phyloP scores from a whole-genome alignment of 441 rosid genomes.

The Bocquillonia castaneifolia region DNA sequence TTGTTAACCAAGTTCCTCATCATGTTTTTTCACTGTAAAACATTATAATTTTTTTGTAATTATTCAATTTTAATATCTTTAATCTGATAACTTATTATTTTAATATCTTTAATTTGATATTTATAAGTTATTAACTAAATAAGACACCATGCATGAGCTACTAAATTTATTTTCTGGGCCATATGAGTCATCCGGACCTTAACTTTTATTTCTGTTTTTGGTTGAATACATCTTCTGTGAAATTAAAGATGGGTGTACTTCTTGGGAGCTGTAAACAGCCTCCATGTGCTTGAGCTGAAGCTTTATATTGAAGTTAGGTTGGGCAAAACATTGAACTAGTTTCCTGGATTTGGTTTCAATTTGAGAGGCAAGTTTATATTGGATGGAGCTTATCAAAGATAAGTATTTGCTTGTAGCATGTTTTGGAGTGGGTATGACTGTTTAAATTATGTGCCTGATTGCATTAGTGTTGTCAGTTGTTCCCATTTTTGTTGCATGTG shows the following conservation, averaged over 20 bases:
- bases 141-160: neutral
- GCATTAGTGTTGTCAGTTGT: neutral
- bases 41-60: neutral
- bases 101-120: too few relatives aligned
- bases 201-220: neutral
- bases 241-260: neutral
- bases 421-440: neutral
- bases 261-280: neutral
- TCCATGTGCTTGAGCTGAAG: neutral
- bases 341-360: constrained; percentile 1
- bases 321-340: neutral
- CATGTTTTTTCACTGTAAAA: neutral
- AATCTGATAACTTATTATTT: too few relatives aligned
- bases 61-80: neutral
- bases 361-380: neutral
- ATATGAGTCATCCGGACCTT: neutral
- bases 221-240: neutral
- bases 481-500: neutral
- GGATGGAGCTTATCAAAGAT: neutral
- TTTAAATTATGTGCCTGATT: neutral
- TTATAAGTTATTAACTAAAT: neutral
- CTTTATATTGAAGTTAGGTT: neutral
- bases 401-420: neutral
- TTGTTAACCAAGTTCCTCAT: neutral
- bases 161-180: neutral